These are phyloP conservation scores for Barbatosphaeria neglecta DNA, from an alignment of 495 filamentous ascomycete species.

Conservation along the genomic window DNA sequence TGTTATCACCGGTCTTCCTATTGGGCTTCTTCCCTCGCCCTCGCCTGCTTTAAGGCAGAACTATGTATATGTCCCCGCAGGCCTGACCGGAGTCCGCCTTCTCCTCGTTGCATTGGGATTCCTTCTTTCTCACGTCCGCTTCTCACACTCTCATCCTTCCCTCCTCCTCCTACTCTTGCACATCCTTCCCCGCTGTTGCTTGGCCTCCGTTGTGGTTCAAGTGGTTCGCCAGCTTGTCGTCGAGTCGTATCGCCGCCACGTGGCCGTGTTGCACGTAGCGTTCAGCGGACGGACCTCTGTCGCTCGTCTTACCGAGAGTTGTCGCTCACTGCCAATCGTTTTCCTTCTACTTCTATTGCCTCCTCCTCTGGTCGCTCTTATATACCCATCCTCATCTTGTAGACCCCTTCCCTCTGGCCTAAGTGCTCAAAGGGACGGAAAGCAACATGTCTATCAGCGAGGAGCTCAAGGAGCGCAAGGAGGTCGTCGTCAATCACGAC, in stretches of 20 bases:
- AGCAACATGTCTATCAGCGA: conserved; percentile 1
- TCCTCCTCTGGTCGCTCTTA: background rate
- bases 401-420: background rate
- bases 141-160: conserved; percentile 1
- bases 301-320: no score
- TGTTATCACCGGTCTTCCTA: no score
- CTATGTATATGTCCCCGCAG: background rate
- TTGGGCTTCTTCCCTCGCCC: no score
- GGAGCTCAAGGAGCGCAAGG: conserved; percentile 2
- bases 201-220: no score
- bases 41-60: no score
- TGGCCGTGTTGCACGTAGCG: no score
- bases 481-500: background rate
- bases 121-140: conserved; percentile 2
- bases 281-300: no score
- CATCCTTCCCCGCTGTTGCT: background rate
- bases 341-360: no score
- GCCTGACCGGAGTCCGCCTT: conserved; percentile 1
- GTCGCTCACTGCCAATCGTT: no score
- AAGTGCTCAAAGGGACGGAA: background rate
- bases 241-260: no score
- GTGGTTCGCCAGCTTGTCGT: no score
- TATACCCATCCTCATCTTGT: background rate
- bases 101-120: conserved; percentile 6
- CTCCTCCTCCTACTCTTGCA: conserved; percentile 1